These are phyloP conservation scores for Malassezia furfur DNA, from an alignment of 1,284 basidiomycete genomes.

Conservation along the genomic window DNA sequence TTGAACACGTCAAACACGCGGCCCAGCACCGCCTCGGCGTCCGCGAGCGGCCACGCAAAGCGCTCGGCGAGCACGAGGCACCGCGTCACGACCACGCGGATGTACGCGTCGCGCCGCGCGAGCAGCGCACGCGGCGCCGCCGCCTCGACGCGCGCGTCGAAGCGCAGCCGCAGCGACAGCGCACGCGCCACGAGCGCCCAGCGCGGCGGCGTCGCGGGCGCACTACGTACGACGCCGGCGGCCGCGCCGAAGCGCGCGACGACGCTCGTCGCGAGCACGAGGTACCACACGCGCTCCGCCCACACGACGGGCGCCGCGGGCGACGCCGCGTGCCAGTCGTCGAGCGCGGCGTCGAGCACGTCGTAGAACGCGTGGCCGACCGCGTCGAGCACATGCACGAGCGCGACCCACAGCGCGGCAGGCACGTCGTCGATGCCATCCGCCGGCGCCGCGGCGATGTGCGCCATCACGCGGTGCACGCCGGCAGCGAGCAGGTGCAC, in stretches of 20 bases:
- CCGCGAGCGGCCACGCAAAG: slow-evolving; percentile 64
- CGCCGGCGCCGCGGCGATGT: not conserved
- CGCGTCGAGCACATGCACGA: slow-evolving; percentile 55
- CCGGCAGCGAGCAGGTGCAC: slow-evolving; percentile 29
- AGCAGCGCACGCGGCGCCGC: slow-evolving; percentile 52
- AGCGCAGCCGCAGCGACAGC: slow-evolving; percentile 53
- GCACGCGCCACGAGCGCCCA: slow-evolving; percentile 56
- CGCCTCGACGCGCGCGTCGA: slow-evolving; percentile 55
- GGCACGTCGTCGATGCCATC: slow-evolving; percentile 50
- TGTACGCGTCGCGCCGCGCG: slow-evolving; percentile 63
- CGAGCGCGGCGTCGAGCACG: slow-evolving; percentile 24
- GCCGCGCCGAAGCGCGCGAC: slow-evolving; percentile 66
- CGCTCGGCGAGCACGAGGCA: slow-evolving; percentile 62
- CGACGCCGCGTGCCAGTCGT: slow-evolving; percentile 46
- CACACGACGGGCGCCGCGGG: slow-evolving; percentile 51
- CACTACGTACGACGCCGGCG: slow-evolving; percentile 55
- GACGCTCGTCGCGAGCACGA: slow-evolving; percentile 62
- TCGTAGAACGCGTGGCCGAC: slow-evolving; percentile 29
- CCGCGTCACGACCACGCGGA: slow-evolving; percentile 63
- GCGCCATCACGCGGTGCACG: slow-evolving; percentile 22
- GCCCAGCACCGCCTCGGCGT: slow-evolving; percentile 56
- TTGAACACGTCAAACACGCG: slow-evolving; percentile 68
- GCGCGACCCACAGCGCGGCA: slow-evolving; percentile 66
- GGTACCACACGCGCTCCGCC: slow-evolving; percentile 58
- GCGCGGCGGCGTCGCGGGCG: slow-evolving; percentile 54